Percentiles rank a stretch among this genome's conserved stretches.
Evolutionary conservation across 2,329 filamentous ascomycete species (phyloP).

Genomic region (Trichoderma harzianum): DNA sequence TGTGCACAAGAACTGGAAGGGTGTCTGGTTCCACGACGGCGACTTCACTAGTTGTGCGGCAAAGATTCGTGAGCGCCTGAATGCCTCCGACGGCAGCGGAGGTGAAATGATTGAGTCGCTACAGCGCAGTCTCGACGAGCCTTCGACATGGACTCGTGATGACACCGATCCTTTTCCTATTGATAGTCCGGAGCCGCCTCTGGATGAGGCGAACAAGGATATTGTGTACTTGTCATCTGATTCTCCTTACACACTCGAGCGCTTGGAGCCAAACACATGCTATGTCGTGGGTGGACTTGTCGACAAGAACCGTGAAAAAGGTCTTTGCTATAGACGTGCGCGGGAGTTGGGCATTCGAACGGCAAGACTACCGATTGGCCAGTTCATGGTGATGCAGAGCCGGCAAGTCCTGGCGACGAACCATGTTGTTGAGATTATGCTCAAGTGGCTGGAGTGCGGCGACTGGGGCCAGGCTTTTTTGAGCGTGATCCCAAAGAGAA

Average conservation of each 20-base stretch:
- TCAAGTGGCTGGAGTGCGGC: slow-evolving; percentile 83
- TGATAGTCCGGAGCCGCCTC: slow-evolving; percentile 32
- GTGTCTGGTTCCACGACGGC: slow-evolving; percentile 67
- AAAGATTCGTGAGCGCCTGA: slow-evolving; percentile 67
- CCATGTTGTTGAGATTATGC: slow-evolving; percentile 95
- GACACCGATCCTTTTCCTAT: slow-evolving; percentile 34
- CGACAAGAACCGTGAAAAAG: slow-evolving; percentile 95
- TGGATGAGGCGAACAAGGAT: slow-evolving; percentile 35
- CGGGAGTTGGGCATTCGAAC: slow-evolving; percentile 74
- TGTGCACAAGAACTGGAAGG: slow-evolving; percentile 76
- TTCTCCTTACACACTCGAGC: slow-evolving; percentile 77
- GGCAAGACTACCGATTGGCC: slow-evolving; percentile 88
- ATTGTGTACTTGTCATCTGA: slow-evolving; percentile 90
- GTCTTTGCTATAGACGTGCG: slow-evolving; percentile 83
- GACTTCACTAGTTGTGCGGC: slow-evolving; percentile 70
- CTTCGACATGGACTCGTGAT: slow-evolving; percentile 32
- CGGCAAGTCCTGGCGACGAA: slow-evolving; percentile 87
- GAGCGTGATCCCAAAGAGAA: slow-evolving; percentile 83
- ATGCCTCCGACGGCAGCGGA: slow-evolving; percentile 29
- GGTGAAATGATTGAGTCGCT: slow-evolving; percentile 61
- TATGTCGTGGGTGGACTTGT: slow-evolving; percentile 95
- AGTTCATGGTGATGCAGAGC: slow-evolving; percentile 88
- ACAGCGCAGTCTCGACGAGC: slow-evolving; percentile 34
- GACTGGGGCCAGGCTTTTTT: slow-evolving; percentile 92
- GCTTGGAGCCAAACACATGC: slow-evolving; percentile 80